Evolutionary conservation across 2,329 filamentous ascomycete species (phyloP).

Genomic region (Fusarium algeriense): DNA sequence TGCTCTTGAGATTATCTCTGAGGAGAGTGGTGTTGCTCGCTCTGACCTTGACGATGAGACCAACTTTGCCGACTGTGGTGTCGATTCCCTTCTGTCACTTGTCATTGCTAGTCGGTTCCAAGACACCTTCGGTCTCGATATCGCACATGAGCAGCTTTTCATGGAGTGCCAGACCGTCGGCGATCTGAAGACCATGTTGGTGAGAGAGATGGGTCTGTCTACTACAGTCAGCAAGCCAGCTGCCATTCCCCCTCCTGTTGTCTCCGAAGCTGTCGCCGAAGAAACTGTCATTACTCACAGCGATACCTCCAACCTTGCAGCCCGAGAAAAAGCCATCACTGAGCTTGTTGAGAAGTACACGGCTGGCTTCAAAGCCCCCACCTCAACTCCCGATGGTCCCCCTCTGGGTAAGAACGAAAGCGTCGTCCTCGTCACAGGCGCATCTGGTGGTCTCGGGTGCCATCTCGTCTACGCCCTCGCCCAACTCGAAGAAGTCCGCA

Average conservation of each 20-base stretch:
- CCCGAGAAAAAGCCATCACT: constrained; percentile 7
- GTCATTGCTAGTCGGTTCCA: constrained; percentile 68
- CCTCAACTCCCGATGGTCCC: neutral
- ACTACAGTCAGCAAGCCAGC: neutral
- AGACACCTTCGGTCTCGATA: constrained; percentile 50
- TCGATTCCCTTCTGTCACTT: constrained; percentile 71
- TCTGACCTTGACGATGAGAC: constrained; percentile 69
- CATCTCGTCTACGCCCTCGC: constrained; percentile 32
- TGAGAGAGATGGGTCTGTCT: constrained; percentile 1
- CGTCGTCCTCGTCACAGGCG: constrained; percentile 20
- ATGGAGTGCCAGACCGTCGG: constrained; percentile 29
- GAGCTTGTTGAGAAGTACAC: constrained; percentile 22
- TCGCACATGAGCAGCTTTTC: constrained; percentile 29
- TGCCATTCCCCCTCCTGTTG: neutral
- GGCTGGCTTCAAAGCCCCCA: neutral
- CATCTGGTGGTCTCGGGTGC: constrained; percentile 18
- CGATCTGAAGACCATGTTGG: constrained; percentile 20
- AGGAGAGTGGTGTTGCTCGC: constrained; percentile 66
- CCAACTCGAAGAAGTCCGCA: constrained; percentile 17
- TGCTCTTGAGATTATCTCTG: constrained; percentile 49
- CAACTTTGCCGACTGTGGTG: constrained; percentile 68
- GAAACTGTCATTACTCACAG: neutral
- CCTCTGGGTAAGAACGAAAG: neutral
- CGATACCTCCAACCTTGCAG: neutral
- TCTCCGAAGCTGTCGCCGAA: neutral